phyloP scores from a whole-genome alignment of 73 alveolate genomes.

The Symbiodinium pilosum region DNA sequence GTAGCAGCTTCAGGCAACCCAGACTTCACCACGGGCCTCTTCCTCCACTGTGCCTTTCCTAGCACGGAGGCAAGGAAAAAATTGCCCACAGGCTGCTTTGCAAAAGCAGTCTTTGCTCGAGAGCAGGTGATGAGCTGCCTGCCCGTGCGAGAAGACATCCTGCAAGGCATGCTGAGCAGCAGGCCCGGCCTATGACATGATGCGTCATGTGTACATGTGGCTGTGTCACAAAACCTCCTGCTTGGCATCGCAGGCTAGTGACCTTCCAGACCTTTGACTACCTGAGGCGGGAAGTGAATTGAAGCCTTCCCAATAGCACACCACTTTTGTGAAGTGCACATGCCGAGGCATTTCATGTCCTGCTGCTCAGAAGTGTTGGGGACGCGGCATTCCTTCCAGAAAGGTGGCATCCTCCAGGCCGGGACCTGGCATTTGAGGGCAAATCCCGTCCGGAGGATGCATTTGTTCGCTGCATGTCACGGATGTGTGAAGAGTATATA shows the following conservation, averaged over 20 bases:
- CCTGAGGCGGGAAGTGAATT: constrained; percentile 9
- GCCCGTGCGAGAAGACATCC: constrained; percentile 64
- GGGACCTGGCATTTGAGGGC: too few species aligned
- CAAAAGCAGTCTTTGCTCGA: too few species aligned
- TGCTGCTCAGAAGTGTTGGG: constrained; percentile 76
- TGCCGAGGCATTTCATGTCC: constrained; percentile 89
- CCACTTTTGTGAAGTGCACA: too few species aligned
- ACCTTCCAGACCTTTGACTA: constrained; percentile 76
- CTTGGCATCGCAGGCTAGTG: constrained; percentile 26
- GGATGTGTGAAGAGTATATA: too few species aligned
- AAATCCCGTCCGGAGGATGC: too few species aligned
- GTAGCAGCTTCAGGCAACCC: neutral
- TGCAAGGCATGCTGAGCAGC: constrained; percentile 62
- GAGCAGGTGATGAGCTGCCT: constrained; percentile 68
- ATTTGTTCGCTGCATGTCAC: too few species aligned
- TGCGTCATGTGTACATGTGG: neutral
- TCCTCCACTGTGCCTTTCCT: constrained; percentile 84
- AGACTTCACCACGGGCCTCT: constrained; percentile 90
- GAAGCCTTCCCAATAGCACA: neutral
- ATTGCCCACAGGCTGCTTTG: too few species aligned
- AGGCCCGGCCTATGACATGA: neutral
- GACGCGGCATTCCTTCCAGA: constrained; percentile 75
- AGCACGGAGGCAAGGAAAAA: constrained; percentile 86
- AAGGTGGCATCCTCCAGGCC: constrained; percentile 88
- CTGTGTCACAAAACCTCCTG: neutral